A percentile compares a stretch with the other conserved stretches of the same genome.
Conservation (phyloP, 441 rosid species). For the Melastoma candidum region DNA sequence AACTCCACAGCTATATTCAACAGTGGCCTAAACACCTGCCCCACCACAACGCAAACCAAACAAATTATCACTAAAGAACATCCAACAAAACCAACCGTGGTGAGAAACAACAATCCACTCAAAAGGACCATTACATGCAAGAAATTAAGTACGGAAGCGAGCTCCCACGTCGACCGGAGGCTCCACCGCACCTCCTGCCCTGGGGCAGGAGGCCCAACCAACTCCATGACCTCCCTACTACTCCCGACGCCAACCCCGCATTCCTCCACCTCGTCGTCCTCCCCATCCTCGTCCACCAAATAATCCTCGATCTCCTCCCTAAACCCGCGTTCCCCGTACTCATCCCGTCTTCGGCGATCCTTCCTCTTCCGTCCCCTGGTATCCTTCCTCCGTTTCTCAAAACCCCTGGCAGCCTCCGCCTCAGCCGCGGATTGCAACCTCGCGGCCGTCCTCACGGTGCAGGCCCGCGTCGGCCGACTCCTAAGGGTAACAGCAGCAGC, state of each 20-base stretch:
- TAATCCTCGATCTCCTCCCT: conserved; percentile 35
- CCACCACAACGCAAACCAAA: conserved; percentile 7
- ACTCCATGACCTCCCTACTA: conserved; percentile 57
- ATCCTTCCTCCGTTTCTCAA: conserved; percentile 12
- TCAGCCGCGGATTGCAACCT: conserved; percentile 36
- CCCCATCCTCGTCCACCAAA: conserved; percentile 31
- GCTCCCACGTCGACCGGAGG: conserved; percentile 97
- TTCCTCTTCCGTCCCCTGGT: conserved; percentile 32
- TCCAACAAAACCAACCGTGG: not conserved
- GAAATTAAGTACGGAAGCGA: conserved; percentile 89
- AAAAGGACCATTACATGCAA: conserved; percentile 50
- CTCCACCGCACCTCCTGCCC: conserved; percentile 84
- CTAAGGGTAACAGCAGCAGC: conserved; percentile 36
- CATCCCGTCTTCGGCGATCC: conserved; percentile 23
- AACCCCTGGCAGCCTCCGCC: not conserved
- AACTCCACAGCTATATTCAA: conserved; percentile 80
- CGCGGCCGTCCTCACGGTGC: conserved; percentile 73
- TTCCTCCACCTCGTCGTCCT: conserved; percentile 29
- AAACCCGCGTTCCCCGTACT: conserved; percentile 28
- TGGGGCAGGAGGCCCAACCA: conserved; percentile 65
- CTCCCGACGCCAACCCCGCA: conserved; percentile 35
- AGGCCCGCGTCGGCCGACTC: conserved; percentile 87
- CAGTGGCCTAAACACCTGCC: conserved; percentile 77
- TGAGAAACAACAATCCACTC: conserved; percentile 10
- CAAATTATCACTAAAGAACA: conserved; percentile 4